A percentile compares a stretch with the other conserved stretches of the same genome.
These are phyloP conservation scores for Fusarium robinianum DNA, from an alignment of 2,329 filamentous ascomycete genomes.

Conservation along the genomic window DNA sequence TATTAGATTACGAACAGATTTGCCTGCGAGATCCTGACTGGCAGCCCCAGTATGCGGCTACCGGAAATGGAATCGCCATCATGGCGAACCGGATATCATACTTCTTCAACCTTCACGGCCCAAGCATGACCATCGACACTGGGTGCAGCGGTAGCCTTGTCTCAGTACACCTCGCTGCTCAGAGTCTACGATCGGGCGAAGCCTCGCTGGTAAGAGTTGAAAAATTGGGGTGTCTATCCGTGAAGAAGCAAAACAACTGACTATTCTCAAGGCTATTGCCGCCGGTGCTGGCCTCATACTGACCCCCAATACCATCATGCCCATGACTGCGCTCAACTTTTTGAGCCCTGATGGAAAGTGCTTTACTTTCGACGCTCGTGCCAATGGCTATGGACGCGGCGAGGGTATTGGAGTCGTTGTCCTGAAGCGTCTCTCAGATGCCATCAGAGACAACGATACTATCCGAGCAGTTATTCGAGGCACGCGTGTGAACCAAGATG, in stretches of 20 bases:
- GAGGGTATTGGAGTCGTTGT: conserved; percentile 65
- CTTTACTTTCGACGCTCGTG: conserved; percentile 60
- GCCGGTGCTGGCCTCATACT: conserved; percentile 59
- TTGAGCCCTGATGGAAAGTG: conserved; percentile 56
- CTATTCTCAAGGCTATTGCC: conserved; percentile 48
- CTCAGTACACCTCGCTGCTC: conserved; percentile 57
- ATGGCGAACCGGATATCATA: conserved; percentile 61
- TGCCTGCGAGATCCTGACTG: conserved; percentile 55
- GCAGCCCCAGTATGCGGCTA: conserved; percentile 56
- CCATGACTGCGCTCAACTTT: conserved; percentile 59
- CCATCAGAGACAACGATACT: conserved; percentile 61
- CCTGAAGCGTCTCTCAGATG: conserved; percentile 62
- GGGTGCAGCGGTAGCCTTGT: conserved; percentile 62
- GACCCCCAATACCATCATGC: conserved; percentile 59
- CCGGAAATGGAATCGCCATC: conserved; percentile 57
- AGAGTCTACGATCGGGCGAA: conserved; percentile 53
- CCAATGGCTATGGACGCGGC: conserved; percentile 67
- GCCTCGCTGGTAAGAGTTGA: conserved; percentile 46
- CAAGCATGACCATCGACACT: conserved; percentile 62
- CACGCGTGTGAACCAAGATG: conserved; percentile 61
- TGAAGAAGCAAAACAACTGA: conserved; percentile 15
- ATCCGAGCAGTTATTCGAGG: conserved; percentile 61
- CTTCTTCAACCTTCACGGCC: conserved; percentile 58
- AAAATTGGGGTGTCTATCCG: background rate
- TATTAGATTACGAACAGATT: conserved; percentile 55